Percentiles rank a stretch among this genome's conserved stretches.
Evolutionary conservation across 2,329 filamentous ascomycete genomes (phyloP).

Genomic region (Ophiostoma himal-ulmi): DNA sequence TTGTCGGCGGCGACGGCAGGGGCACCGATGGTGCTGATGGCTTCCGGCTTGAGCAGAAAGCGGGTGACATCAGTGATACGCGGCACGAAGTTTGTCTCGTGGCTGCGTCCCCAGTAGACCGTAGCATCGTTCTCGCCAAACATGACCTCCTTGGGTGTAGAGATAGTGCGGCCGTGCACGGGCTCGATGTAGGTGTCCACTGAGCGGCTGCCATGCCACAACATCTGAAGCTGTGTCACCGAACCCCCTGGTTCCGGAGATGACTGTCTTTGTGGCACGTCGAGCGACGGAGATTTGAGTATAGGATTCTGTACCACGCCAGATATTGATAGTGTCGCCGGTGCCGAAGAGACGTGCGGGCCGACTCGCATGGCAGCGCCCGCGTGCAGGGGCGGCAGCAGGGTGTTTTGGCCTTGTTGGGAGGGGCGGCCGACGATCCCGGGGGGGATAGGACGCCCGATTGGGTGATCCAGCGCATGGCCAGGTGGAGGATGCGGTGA

Average conservation of each 20-base stretch:
- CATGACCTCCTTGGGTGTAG: slow-evolving; percentile 9
- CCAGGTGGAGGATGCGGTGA: neutral
- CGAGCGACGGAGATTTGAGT: neutral
- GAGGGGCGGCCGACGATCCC: neutral
- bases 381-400: neutral
- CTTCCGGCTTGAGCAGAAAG: neutral
- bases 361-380: neutral
- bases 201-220: slow-evolving; percentile 9
- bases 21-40: neutral
- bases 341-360: neutral
- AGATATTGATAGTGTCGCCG: neutral
- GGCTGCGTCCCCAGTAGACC: slow-evolving; percentile 12
- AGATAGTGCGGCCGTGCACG: slow-evolving; percentile 11
- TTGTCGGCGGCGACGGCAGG: neutral
- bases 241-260: neutral
- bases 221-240: slow-evolving; percentile 3
- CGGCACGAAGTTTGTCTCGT: slow-evolving; percentile 11
- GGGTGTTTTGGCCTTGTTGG: neutral
- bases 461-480: neutral
- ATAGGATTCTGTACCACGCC: neutral
- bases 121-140: slow-evolving; percentile 9
- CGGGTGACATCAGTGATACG: slow-evolving; percentile 9
- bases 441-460: too few relatives aligned
- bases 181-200: slow-evolving; percentile 9
- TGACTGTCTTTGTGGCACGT: neutral